A percentile compares a stretch with the other conserved stretches of the same genome.
phyloP scores from a whole-genome alignment of 1,284 basidiomycete genomes.

The Cryptococcus hybrid region DNA sequence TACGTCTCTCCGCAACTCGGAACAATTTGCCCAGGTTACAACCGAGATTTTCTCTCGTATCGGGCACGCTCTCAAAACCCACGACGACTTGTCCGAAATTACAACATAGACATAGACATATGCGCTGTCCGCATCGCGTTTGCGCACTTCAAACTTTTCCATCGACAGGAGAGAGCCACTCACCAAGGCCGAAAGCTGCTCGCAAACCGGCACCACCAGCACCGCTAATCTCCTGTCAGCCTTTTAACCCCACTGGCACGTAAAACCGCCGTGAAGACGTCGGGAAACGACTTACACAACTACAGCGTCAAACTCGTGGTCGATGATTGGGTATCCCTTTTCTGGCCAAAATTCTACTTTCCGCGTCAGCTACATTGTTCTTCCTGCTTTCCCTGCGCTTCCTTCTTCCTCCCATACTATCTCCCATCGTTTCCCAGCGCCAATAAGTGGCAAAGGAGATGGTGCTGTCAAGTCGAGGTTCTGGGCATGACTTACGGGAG shows the following conservation, averaged over 20 bases:
- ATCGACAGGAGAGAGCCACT: slow-evolving; percentile 5
- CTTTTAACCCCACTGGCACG: slow-evolving; percentile 8
- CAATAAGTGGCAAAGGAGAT: neutral
- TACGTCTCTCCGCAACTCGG: too few species aligned
- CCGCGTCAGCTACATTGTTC: neutral
- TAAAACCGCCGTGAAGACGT: too few species aligned
- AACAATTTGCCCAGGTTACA: too few species aligned
- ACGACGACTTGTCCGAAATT: too few species aligned
- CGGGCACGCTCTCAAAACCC: too few species aligned
- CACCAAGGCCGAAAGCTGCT: slow-evolving; percentile 89
- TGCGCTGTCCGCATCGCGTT: too few species aligned
- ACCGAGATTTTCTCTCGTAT: too few species aligned
- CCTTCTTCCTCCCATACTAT: neutral
- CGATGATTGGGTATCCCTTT: slow-evolving; percentile 81
- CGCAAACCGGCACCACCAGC: slow-evolving; percentile 97
- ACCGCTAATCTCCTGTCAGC: slow-evolving; percentile 59
- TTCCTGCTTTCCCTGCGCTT: neutral
- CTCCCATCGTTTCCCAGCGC: neutral
- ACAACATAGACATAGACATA: too few species aligned
- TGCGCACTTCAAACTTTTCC: too few species aligned
- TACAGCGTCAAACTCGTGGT: slow-evolving; percentile 93
- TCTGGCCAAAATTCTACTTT: slow-evolving; percentile 46
- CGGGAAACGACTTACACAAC: slow-evolving; percentile 69
- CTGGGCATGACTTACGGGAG: slow-evolving; percentile 32
- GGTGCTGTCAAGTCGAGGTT: neutral